Conservation (phyloP, 305 asterid genomes). For the Stenogyne calaminthoides region DNA sequence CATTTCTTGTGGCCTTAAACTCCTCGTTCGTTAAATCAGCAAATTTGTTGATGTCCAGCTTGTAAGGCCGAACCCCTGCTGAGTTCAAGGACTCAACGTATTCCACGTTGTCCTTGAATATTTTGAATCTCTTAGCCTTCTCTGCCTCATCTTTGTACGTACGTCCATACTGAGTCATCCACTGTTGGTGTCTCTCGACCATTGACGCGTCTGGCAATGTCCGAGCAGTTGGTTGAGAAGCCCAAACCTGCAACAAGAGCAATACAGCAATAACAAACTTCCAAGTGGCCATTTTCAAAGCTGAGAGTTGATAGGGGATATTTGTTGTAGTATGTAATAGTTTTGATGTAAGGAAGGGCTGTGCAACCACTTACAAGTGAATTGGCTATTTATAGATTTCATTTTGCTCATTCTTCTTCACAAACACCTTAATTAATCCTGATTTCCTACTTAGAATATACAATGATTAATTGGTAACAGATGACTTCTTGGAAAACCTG, state of each 20-base stretch:
- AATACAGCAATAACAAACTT: slow-evolving; percentile 23
- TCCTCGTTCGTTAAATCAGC: slow-evolving; percentile 43
- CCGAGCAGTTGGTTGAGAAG: background rate
- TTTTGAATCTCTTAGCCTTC: background rate
- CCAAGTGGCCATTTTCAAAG: slow-evolving; percentile 27
- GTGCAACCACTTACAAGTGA: background rate
- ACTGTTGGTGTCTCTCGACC: slow-evolving; percentile 35
- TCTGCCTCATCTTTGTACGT: slow-evolving; percentile 27
- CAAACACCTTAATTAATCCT: too few species aligned
- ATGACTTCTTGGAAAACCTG: slow-evolving; percentile 17
- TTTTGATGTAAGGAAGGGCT: background rate
- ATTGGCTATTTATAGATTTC: slow-evolving; percentile 26
- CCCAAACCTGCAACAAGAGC: slow-evolving; percentile 21
- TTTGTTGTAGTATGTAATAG: background rate
- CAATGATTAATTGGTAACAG: background rate
- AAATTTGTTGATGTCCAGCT: slow-evolving; percentile 40
- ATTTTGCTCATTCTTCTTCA: background rate
- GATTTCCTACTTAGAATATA: too few species aligned
- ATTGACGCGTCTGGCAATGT: background rate
- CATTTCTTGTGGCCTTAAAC: slow-evolving; percentile 34
- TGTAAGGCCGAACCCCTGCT: slow-evolving; percentile 25
- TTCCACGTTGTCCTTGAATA: slow-evolving; percentile 38
- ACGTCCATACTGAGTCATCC: slow-evolving; percentile 41
- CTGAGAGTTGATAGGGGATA: background rate
- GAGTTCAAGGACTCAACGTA: slow-evolving; percentile 34